Evolutionary conservation across 1,284 basidiomycete species (phyloP).

Genomic region (Boletellus dicymbophilus): DNA sequence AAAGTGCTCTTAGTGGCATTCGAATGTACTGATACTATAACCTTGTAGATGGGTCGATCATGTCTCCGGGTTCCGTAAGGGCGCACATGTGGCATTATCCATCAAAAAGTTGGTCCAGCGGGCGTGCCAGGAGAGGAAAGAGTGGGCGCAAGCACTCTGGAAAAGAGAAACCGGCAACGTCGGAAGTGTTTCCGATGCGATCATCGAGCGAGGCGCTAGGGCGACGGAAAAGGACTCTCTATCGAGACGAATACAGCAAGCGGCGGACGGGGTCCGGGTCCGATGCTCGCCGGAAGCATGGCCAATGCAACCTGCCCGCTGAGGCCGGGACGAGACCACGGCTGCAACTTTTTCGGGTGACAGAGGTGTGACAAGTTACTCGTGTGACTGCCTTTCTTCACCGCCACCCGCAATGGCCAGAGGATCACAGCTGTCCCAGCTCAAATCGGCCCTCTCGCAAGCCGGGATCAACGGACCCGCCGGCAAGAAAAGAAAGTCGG

Average conservation of each 20-base stretch:
- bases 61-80: neutral
- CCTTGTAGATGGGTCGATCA: constrained; percentile 1
- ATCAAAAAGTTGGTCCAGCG: no score
- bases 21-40: neutral
- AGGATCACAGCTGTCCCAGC: constrained; percentile 83
- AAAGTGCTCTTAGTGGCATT: neutral
- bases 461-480: constrained; percentile 71
- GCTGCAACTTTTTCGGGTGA: no score
- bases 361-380: constrained; percentile 3
- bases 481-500: constrained; percentile 71
- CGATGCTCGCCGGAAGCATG: neutral
- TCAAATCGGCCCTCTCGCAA: constrained; percentile 80
- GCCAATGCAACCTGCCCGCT: no score
- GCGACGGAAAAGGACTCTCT: no score
- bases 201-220: no score
- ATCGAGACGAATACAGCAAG: no score
- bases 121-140: no score
- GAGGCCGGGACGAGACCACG: no score
- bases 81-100: neutral
- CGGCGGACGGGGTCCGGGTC: neutral
- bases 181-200: neutral
- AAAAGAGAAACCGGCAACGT: no score
- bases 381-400: constrained; percentile 7
- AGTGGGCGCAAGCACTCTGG: no score
- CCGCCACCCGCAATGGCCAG: constrained; percentile 49